Evolutionary conservation across 768 basidiomycete genomes (phyloP).

Genomic region (Kockovaella imperatae): DNA sequence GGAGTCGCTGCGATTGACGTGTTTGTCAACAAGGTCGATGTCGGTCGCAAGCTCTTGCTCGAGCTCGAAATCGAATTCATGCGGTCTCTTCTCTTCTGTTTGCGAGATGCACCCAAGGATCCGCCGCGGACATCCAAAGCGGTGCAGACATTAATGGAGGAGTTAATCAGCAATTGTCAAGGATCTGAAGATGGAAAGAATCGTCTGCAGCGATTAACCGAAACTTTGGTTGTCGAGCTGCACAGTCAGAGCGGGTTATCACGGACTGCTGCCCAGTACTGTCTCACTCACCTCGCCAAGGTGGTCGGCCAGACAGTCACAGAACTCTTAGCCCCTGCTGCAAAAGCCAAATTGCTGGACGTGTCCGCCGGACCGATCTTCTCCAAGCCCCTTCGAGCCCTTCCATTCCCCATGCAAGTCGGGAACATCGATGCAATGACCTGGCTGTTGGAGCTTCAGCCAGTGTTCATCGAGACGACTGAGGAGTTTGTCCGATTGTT

Average conservation of each 20-base stretch:
- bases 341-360: slow-evolving; percentile 78
- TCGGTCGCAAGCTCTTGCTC: slow-evolving; percentile 70
- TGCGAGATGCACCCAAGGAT: slow-evolving; percentile 90
- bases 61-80: slow-evolving; percentile 85
- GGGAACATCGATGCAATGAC: slow-evolving; percentile 96
- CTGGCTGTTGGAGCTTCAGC: slow-evolving; percentile 80
- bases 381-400: slow-evolving; percentile 89
- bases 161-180: slow-evolving; percentile 43
- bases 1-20: slow-evolving; percentile 79
- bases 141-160: slow-evolving; percentile 64
- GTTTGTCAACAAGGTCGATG: slow-evolving; percentile 61
- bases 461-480: slow-evolving; percentile 81
- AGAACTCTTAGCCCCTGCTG: slow-evolving; percentile 63
- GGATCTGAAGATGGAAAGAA: slow-evolving; percentile 47
- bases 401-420: slow-evolving; percentile 91
- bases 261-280: slow-evolving; percentile 71
- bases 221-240: slow-evolving; percentile 73
- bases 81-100: slow-evolving; percentile 77
- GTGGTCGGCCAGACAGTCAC: slow-evolving; percentile 62
- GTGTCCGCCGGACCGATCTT: slow-evolving; percentile 58
- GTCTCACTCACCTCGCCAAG: slow-evolving; percentile 68
- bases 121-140: slow-evolving; percentile 72
- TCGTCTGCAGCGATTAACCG: slow-evolving; percentile 61
- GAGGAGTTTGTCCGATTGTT: slow-evolving; percentile 85
- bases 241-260: slow-evolving; percentile 79